Conservation (phyloP, 2,329 filamentous ascomycete genomes). For the Monilinia fructicola region DNA sequence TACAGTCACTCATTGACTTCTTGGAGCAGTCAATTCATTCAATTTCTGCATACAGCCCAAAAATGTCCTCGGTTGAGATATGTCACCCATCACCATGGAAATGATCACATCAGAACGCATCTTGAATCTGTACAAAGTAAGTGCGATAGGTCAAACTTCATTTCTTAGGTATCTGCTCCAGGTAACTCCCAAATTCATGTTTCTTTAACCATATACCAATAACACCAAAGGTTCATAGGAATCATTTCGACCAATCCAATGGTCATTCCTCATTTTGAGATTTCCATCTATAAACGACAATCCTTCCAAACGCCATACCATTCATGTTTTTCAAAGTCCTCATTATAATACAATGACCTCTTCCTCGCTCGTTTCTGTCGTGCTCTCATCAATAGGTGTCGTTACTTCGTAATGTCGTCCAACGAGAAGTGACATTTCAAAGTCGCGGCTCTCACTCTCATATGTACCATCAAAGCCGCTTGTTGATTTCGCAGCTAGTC, state of each 20-base stretch:
- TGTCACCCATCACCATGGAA: not conserved
- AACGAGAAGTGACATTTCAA: slow-evolving; percentile 1
- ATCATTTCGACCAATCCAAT: slow-evolving; percentile 1
- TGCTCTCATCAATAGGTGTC: slow-evolving; percentile 19
- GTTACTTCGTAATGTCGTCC: not conserved
- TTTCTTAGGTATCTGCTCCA: slow-evolving; percentile 16
- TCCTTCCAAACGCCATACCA: slow-evolving; percentile 17
- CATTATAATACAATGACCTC: slow-evolving; percentile 27
- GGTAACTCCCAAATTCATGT: not conserved
- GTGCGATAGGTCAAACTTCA: not conserved
- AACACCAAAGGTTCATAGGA: not conserved
- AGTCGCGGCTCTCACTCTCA: not conserved
- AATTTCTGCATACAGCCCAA: not conserved
- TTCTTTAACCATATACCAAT: not conserved
- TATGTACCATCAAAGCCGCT: not conserved
- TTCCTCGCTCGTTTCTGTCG: slow-evolving; percentile 29
- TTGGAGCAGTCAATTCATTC: not conserved
- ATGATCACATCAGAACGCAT: not conserved
- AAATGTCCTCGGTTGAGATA: too few species aligned
- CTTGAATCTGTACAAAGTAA: not conserved
- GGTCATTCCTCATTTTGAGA: not conserved
- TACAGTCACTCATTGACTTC: not conserved
- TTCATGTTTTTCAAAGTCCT: not conserved
- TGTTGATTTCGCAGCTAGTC: not conserved
- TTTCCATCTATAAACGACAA: slow-evolving; percentile 4